Evolutionary conservation across 805 yeast genomes (phyloP), one percentile per base, ranked within the genome.

Genomic region (Schwanniomyces vanrijiae): DNA sequence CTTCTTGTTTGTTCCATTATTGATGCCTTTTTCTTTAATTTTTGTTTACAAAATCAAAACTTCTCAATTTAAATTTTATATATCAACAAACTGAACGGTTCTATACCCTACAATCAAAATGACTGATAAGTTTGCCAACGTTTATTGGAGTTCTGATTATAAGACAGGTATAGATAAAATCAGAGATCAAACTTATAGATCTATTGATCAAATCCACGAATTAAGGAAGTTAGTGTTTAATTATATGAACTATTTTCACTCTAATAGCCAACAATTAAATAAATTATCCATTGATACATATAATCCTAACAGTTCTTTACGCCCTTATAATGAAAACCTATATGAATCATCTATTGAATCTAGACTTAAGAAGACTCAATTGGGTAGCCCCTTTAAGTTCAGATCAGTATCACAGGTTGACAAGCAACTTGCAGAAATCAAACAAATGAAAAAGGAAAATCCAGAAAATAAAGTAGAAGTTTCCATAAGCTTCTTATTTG

Each of bases 131-230:
- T 71, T 67, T 50, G 62, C 73, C 43, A 71, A 73, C 50, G 25
- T 57, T 34, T 73, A 67, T 58, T 73, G 77, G 76, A 65, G 76
- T 3, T 52, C 76, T 1, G 78, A 73, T 57, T 70, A 68, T 43
- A 57, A 55, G 28, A 52, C 71, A 3, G 74, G 76, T 4, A 64
- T 73, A 16, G 68, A 64, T 29, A 54, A 50, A 35, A 52, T 73
- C 19, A 52, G 59, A 13, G 44, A 48, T 7, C 76, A 71, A 52
- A 60, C 67, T 37, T 46, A 51, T 9, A 55, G 61, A 22, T 69
- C 76, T 5, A 51, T 72, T 24, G 53, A 56, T 26, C 78, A 73
- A 55, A 56, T 71, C 13, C 77, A 73, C 49, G 77, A 72, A 37
- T 58, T 71, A 13, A 60, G 75, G 25, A 62, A 59, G 46, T 58